Evolutionary conservation across 2,329 filamentous ascomycete species (phyloP), one percentile per base, ranked within the genome.

Genomic region (Claviceps quebecensis): DNA sequence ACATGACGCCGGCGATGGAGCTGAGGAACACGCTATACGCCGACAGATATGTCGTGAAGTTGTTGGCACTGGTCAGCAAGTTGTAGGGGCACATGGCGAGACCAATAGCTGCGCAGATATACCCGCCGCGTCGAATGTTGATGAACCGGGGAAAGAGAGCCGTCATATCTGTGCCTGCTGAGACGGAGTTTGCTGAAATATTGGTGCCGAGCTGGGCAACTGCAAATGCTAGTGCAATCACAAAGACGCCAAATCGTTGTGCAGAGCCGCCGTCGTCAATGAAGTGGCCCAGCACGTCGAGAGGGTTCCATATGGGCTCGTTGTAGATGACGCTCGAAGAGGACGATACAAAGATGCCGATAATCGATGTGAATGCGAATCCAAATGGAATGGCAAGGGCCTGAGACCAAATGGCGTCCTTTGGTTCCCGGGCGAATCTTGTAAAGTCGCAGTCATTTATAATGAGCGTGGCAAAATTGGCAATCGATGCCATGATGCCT

Each of bases 11-110:
- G 0, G 87, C 89, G 56, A 96, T 94, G 44, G 86, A 88, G 53
- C 86, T 90, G n/a, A 96, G 76, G 69, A 96, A 96, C 52, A 96
- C 88, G 3, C 86, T 89, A 71, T 95, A 95, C 1, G 90, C 85
- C 1, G 86, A 93, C 1, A 96, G 80, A 63, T 95, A 95, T 3
- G 87, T 94, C 0, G 87, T 93, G 71, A 95, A 95, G 67, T 84
- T 82, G 72, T 91, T 95, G 45, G 80, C 79, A 45, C 73, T 72
- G 2, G 77, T 81, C 8, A 95, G 77, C 0, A 95, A 76, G 54
- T 86, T 86, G 79, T 84, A 91, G 0, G 90, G 90, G 64, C 87
- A 93, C 79, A 95, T 94, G 55, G 81, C 84, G 13, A 95, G 73
- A 51, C 87, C 88, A 51, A 95, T 72, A 1, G 75, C 65, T 0